These are phyloP conservation scores for Ophiostoma ips DNA, from an alignment of 2,329 filamentous ascomycete genomes.

Conservation along the genomic window DNA sequence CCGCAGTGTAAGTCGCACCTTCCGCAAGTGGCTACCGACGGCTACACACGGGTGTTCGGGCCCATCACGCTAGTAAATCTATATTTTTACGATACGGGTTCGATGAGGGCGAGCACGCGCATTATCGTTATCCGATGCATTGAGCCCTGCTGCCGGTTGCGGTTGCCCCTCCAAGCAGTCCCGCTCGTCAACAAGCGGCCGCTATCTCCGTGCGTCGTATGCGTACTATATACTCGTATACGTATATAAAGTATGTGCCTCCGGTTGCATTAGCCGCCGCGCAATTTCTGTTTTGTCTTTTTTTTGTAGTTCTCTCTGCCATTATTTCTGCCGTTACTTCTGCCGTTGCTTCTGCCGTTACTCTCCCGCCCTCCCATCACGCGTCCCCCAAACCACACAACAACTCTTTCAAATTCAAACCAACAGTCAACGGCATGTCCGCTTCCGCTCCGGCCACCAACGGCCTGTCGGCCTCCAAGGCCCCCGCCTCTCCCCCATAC, in stretches of 20 bases:
- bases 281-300: no score
- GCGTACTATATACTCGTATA: no score
- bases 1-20: neutral
- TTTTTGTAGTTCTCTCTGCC: no score
- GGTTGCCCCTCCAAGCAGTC: constrained; percentile 5
- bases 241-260: no score
- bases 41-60: constrained; percentile 3
- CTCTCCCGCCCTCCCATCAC: no score
- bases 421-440: neutral
- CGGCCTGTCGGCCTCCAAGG: no score
- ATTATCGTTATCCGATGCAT: neutral
- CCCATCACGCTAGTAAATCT: neutral
- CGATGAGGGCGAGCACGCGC: no score
- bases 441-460: neutral
- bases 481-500: neutral
- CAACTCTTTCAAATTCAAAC: no score
- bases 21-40: constrained; percentile 4
- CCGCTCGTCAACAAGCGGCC: neutral
- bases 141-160: constrained; percentile 3
- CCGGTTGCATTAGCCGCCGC: no score
- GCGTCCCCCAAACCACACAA: no score
- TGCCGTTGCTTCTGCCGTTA: no score
- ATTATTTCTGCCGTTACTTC: no score
- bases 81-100: neutral
- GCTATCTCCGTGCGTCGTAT: neutral